A percentile compares a stretch with the other conserved stretches of the same genome.
Conservation (phyloP, 257 asterid genomes). For the Mentha longifolia region DNA sequence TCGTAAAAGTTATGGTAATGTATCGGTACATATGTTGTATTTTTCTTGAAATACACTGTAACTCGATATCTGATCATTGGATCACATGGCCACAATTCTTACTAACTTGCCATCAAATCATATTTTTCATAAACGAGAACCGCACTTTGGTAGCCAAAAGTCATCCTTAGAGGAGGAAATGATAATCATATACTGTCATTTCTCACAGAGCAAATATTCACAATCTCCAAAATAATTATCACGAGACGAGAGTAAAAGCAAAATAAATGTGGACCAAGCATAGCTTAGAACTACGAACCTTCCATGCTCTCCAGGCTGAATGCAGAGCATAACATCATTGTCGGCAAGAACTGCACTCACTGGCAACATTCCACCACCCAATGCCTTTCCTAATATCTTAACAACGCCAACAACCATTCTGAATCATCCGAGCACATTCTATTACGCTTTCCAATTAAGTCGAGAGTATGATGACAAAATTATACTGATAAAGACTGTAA, state of each 20-base stretch:
- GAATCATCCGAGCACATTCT: slow-evolving; percentile 16
- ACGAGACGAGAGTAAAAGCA: slow-evolving; percentile 6
- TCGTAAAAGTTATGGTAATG: too few species aligned
- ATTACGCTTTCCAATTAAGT: slow-evolving; percentile 6
- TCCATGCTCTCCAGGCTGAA: slow-evolving; percentile 98
- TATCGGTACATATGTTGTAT: not conserved
- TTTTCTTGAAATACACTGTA: too few species aligned
- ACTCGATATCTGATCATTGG: too few species aligned
- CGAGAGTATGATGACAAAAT: not conserved
- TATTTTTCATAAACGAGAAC: not conserved
- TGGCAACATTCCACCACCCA: slow-evolving; percentile 98
- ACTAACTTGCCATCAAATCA: not conserved
- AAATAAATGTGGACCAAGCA: not conserved
- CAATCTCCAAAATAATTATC: not conserved
- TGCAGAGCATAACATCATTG: slow-evolving; percentile 94
- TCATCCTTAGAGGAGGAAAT: slow-evolving; percentile 5
- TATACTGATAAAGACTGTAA: not conserved
- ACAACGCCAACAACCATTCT: slow-evolving; percentile 24
- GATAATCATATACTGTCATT: not conserved
- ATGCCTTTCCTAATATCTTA: slow-evolving; percentile 95
- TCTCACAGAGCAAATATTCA: slow-evolving; percentile 6
- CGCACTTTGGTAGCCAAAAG: not conserved
- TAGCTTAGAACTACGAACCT: slow-evolving; percentile 56
- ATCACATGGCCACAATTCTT: not conserved
- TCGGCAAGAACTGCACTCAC: slow-evolving; percentile 96